Percentiles rank a stretch among this genome's conserved stretches.
Conservation (phyloP, 2,329 filamentous ascomycete genomes). For the Fusarium sp. region DNA sequence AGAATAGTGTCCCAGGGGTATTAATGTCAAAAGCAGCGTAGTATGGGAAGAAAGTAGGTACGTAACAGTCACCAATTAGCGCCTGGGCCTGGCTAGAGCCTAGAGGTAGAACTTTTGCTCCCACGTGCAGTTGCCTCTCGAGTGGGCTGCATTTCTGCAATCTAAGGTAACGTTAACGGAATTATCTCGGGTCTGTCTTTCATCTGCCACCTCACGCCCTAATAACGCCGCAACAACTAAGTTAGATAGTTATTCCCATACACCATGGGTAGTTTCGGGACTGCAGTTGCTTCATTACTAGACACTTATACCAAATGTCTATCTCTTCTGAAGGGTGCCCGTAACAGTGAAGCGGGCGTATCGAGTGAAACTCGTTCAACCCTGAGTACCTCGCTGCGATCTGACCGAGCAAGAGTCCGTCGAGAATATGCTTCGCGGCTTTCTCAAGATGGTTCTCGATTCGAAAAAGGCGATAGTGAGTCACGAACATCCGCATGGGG, state of each 20-base stretch:
- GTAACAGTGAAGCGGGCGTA: conserved; percentile 39
- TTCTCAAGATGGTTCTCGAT: conserved; percentile 55
- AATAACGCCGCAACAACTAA: too few species aligned
- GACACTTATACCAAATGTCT: conserved; percentile 63
- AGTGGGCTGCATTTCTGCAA: conserved; percentile 32
- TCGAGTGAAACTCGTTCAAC: conserved; percentile 42
- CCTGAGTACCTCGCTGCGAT: conserved; percentile 55
- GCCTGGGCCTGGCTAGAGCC: conserved; percentile 4
- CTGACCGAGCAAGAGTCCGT: conserved; percentile 57
- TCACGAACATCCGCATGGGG: conserved; percentile 24
- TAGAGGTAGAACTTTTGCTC: conserved; percentile 9
- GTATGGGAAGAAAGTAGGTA: conserved; percentile 8
- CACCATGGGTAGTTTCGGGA: conserved; percentile 56
- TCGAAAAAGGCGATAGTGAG: conserved; percentile 64
- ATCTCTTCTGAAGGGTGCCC: conserved; percentile 56
- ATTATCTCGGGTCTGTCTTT: conserved; percentile 5
- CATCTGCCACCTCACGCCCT: not conserved
- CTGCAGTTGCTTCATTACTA: conserved; percentile 59
- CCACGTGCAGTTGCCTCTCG: conserved; percentile 41
- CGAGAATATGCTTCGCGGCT: conserved; percentile 58
- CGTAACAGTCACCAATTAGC: conserved; percentile 23
- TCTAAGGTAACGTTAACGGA: too few species aligned
- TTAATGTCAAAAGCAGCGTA: conserved; percentile 8
- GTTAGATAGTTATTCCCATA: not conserved
- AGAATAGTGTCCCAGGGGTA: conserved; percentile 3